Percentiles rank a stretch among this genome's conserved stretches.
Evolutionary conservation across 768 basidiomycete species (phyloP).

Genomic region (Boletus speciosus): DNA sequence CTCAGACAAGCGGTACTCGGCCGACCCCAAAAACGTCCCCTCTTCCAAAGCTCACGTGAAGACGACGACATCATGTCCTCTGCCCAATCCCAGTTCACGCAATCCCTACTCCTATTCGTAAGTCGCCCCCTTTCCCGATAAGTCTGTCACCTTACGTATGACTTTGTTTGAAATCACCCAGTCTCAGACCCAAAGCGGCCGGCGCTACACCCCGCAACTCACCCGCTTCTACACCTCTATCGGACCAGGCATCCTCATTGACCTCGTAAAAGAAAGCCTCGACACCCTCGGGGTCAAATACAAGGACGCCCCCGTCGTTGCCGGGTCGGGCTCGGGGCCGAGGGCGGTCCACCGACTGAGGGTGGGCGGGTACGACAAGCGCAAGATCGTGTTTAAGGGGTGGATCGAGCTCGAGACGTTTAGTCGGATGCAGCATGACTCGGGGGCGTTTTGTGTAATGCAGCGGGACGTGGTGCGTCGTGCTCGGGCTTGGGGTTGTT

Average conservation of each 20-base stretch:
- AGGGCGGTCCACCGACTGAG: slow-evolving; percentile 39
- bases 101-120: slow-evolving; percentile 78
- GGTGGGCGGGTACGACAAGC: slow-evolving; percentile 65
- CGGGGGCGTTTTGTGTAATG: slow-evolving; percentile 70
- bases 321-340: slow-evolving; percentile 7
- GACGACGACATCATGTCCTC: slow-evolving; percentile 62
- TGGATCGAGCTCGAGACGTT: slow-evolving; percentile 72
- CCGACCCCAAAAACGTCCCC: background rate
- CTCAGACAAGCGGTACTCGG: background rate
- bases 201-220: slow-evolving; percentile 67
- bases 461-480: slow-evolving; percentile 58
- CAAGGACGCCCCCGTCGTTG: slow-evolving; percentile 36
- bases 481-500: background rate
- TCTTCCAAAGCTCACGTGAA: slow-evolving; percentile 17
- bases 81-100: slow-evolving; percentile 71
- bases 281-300: slow-evolving; percentile 46
- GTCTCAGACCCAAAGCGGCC: slow-evolving; percentile 81
- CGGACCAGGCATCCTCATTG: slow-evolving; percentile 49
- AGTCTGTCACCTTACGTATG: background rate
- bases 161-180: slow-evolving; percentile 25
- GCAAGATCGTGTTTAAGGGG: slow-evolving; percentile 67
- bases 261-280: slow-evolving; percentile 54
- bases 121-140: slow-evolving; percentile 20
- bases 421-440: slow-evolving; percentile 40
- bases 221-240: slow-evolving; percentile 77